These are phyloP conservation scores for Beta lomatogona DNA, from an alignment of 179 eudicot species.

Conservation along the genomic window DNA sequence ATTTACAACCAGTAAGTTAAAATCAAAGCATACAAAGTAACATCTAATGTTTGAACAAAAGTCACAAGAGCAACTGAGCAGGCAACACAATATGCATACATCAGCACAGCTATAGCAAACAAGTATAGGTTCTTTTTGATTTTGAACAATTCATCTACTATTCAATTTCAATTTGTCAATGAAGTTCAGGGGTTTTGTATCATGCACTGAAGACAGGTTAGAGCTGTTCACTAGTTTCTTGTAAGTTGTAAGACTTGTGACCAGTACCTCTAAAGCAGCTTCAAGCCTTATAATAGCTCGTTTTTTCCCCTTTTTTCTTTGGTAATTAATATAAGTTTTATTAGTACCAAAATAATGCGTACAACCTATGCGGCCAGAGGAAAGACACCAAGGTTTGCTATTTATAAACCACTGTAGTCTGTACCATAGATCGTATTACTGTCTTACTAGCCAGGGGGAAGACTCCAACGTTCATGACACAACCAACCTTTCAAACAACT, in stretches of 20 bases:
- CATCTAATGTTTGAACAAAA: background rate
- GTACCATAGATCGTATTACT: background rate
- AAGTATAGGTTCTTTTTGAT: background rate
- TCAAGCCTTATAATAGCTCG: background rate
- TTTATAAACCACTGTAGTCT: background rate
- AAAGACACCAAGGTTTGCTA: background rate
- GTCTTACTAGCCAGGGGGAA: background rate
- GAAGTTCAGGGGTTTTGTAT: background rate
- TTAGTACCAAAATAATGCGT: background rate
- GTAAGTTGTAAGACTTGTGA: too few species aligned
- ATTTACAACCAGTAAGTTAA: slow-evolving; percentile 2
- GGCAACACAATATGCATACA: background rate
- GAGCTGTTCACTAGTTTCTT: background rate
- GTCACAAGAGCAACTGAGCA: background rate
- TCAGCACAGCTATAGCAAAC: background rate
- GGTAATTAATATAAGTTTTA: background rate
- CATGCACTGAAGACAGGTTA: background rate
- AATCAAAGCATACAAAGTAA: slow-evolving; percentile 1
- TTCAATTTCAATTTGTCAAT: background rate
- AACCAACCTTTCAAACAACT: background rate
- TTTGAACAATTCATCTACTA: background rate
- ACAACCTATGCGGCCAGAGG: background rate
- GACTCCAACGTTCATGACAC: background rate
- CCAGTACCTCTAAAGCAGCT: background rate
- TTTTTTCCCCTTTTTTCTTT: background rate